phyloP scores from a whole-genome alignment of 306 rosid species.

The Rubus idaeus region DNA sequence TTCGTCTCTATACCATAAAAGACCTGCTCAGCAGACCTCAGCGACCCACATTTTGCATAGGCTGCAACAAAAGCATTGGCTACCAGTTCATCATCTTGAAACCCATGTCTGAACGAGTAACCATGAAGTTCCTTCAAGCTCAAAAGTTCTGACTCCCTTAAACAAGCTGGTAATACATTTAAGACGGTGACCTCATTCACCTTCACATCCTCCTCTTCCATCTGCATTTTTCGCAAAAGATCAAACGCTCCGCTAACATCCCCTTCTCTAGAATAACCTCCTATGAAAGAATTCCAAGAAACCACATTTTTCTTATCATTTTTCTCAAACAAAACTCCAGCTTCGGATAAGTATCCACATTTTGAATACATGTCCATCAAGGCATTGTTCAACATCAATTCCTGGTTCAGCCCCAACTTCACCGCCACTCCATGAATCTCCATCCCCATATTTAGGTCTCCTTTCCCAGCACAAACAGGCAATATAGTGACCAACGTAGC shows the following conservation, averaged over 20 bases:
- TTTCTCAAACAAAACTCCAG: constrained; percentile 43
- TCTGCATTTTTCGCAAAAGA: constrained; percentile 60
- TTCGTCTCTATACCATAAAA: constrained; percentile 48
- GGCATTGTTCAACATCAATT: constrained; percentile 63
- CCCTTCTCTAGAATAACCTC: constrained; percentile 63
- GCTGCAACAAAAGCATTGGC: constrained; percentile 71
- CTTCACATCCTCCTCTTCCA: constrained; percentile 37
- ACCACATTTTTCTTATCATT: constrained; percentile 58
- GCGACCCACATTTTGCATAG: constrained; percentile 62
- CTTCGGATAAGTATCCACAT: constrained; percentile 56
- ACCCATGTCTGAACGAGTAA: constrained; percentile 53
- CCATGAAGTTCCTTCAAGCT: constrained; percentile 73
- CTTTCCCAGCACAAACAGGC: constrained; percentile 56
- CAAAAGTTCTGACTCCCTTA: constrained; percentile 38
- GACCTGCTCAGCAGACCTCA: constrained; percentile 53
- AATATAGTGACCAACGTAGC: constrained; percentile 67
- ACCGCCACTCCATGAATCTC: constrained; percentile 69
- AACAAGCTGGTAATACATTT: constrained; percentile 69
- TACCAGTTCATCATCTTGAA: constrained; percentile 53
- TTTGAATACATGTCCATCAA: constrained; percentile 75
- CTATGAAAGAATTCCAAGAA: constrained; percentile 78
- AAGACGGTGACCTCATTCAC: constrained; percentile 66
- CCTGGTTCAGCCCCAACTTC: constrained; percentile 51
- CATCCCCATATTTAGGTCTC: constrained; percentile 53
- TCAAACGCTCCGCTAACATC: constrained; percentile 43